A percentile compares a stretch with the other conserved stretches of the same genome.
Conservation (phyloP, 2,329 filamentous ascomycete species). For the Capronia americana region DNA sequence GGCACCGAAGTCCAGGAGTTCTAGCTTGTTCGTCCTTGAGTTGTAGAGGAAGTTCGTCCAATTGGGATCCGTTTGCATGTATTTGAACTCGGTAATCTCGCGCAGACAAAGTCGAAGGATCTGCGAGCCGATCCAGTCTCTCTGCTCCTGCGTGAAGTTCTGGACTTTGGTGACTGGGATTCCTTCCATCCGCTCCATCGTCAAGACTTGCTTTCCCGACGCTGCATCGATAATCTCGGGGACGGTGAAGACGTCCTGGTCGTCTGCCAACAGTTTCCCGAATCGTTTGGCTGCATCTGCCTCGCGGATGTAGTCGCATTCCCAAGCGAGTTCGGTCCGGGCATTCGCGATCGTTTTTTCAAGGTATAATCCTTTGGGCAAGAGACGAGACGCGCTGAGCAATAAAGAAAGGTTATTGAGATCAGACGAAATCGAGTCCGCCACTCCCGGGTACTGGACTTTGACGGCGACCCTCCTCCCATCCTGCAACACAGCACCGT, state of each 20-base stretch:
- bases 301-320: conserved; percentile 93
- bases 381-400: conserved; percentile 83
- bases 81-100: conserved; percentile 91
- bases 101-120: conserved; percentile 89
- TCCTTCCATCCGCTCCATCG: conserved; percentile 90
- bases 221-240: conserved; percentile 79
- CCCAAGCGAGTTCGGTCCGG: conserved; percentile 89
- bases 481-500: conserved; percentile 79
- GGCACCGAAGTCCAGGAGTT: conserved; percentile 94
- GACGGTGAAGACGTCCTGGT: conserved; percentile 76
- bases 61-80: conserved; percentile 99
- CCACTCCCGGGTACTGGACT: conserved; percentile 95
- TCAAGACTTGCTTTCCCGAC: conserved; percentile 84
- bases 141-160: conserved; percentile 78
- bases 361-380: conserved; percentile 90
- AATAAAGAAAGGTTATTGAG: conserved; percentile 91
- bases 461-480: conserved; percentile 87
- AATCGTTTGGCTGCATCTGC: conserved; percentile 81
- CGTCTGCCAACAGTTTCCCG: conserved; percentile 74
- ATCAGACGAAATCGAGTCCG: conserved; percentile 94
- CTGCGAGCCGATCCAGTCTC: conserved; percentile 95
- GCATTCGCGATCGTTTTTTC: conserved; percentile 98
- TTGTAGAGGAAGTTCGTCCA: conserved; percentile 99
- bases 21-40: conserved; percentile 70
- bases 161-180: conserved; percentile 81